Evolutionary conservation across 2,329 filamentous ascomycete species (phyloP).

Genomic region (Botryotinia convoluta): DNA sequence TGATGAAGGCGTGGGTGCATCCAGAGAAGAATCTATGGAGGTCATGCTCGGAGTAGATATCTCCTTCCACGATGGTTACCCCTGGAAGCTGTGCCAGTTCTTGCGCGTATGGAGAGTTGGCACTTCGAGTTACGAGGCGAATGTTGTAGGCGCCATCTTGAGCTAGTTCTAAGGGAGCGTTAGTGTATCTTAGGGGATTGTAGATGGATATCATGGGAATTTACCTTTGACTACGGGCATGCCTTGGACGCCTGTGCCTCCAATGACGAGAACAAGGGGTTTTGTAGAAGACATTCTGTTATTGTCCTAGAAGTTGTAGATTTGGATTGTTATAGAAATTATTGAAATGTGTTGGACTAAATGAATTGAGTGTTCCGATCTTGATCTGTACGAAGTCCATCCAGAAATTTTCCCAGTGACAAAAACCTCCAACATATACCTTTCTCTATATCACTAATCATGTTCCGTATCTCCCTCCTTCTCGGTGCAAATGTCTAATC

Average conservation of each 20-base stretch:
- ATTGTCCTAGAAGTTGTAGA: neutral
- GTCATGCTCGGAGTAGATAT: conserved; percentile 38
- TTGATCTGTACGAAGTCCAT: neutral
- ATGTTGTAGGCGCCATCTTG: conserved; percentile 27
- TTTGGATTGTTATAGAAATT: neutral
- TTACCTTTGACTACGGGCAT: conserved; percentile 39
- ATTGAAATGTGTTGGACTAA: neutral
- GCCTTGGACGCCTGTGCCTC: conserved; percentile 43
- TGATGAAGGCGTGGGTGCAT: conserved; percentile 42
- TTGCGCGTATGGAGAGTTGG: conserved; percentile 37
- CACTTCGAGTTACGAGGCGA: conserved; percentile 42
- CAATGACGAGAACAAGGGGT: conserved; percentile 53
- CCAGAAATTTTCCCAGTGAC: neutral
- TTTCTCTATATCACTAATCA: conserved; percentile 10
- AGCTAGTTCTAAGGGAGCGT: conserved; percentile 6
- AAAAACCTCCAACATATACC: neutral
- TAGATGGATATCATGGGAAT: conserved; percentile 25
- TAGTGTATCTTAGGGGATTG: conserved; percentile 1
- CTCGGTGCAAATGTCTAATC: neutral
- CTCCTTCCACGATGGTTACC: conserved; percentile 42
- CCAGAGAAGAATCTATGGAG: conserved; percentile 40
- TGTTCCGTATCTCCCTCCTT: neutral
- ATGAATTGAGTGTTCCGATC: no score
- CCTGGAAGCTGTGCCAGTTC: conserved; percentile 39
- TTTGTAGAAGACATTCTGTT: conserved; percentile 30